Conservation (phyloP, 2,329 filamentous ascomycete species). For the Leptographium lundbergii region DNA sequence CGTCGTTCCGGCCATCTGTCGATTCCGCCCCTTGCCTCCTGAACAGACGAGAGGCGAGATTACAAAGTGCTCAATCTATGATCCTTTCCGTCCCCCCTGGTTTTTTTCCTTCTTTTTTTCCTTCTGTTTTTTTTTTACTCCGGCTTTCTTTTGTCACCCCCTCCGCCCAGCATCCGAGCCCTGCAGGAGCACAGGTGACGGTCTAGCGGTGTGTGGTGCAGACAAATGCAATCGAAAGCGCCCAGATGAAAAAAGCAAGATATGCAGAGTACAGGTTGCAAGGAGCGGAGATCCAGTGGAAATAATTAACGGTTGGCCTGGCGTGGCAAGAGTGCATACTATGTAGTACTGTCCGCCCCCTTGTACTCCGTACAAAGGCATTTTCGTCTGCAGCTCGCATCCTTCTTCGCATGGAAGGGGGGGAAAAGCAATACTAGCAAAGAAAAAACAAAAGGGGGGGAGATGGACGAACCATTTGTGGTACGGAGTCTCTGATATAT, state of each 20-base stretch:
- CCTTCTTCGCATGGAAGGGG: not conserved
- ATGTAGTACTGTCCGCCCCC: not conserved
- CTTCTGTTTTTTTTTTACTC: no score
- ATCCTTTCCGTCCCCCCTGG: not conserved
- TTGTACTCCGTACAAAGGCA: not conserved
- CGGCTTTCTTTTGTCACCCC: not conserved
- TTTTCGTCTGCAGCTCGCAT: not conserved
- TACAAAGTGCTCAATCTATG: not conserved
- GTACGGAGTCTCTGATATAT: not conserved
- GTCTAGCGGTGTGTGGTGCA: not conserved
- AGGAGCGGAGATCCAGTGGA: not conserved
- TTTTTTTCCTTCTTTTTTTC: not conserved
- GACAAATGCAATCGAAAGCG: not conserved
- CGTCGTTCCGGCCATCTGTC: not conserved
- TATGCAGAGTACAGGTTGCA: not conserved
- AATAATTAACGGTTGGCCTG: not conserved
- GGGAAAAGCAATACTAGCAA: not conserved
- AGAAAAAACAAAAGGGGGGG: not conserved
- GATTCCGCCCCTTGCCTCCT: not conserved
- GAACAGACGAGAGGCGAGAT: not conserved
- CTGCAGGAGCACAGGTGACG: not conserved
- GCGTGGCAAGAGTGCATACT: not conserved
- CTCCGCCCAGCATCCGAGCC: not conserved
- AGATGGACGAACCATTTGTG: not conserved
- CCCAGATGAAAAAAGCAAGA: not conserved